Evolutionary conservation across 768 basidiomycete genomes (phyloP), one percentile per base, ranked within the genome.

Genomic region (Mycena galericulata): DNA sequence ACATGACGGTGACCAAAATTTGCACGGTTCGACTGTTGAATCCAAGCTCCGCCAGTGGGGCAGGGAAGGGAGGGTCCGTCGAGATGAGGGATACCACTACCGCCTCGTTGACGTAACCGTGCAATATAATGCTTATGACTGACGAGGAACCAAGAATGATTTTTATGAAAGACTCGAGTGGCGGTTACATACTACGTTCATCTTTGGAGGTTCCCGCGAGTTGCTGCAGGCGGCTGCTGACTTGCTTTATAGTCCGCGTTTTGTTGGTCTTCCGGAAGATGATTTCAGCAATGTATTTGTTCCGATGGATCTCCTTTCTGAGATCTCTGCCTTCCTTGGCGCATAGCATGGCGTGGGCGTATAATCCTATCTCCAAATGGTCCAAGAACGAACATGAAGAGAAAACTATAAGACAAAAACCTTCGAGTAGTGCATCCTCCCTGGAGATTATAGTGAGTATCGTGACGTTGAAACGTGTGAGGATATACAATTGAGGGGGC

Each of bases 171-270:
- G 4, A 18, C 1, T 22, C 26, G 18, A 30, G 63, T 30, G 32
- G 26, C 45, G 1, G 54, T 18, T n/a, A n/a, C n/a, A n/a, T n/a
- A n/a, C n/a, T n/a, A n/a, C n/a, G n/a, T n/a, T 3, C 45, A n/a
- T 8, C 26, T 34, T 15, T n/a, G n/a, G n/a, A n/a, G n/a, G n/a
- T n/a, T n/a, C n/a, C n/a, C n/a, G n/a, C 27, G n/a, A 69, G 41
- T 24, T 64, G 62, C 24, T 69, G 68, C 9, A 68, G 14, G 29
- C 67, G 67, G 22, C 67, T 68, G n/a, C 26, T 30, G 2, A 68
- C 56, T 59, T 69, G 62, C 26, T 55, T 69, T 4, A 51, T 1
- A 12, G 49, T 60, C 32, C 68, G 55, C 0, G 30, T 1, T 32
- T 47, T 10, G 57, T 64, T 68, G 2, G 62, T 69, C 29, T 17